phyloP scores from a whole-genome alignment of 73 alveolate genomes.

The Paraurostyla sp. region DNA sequence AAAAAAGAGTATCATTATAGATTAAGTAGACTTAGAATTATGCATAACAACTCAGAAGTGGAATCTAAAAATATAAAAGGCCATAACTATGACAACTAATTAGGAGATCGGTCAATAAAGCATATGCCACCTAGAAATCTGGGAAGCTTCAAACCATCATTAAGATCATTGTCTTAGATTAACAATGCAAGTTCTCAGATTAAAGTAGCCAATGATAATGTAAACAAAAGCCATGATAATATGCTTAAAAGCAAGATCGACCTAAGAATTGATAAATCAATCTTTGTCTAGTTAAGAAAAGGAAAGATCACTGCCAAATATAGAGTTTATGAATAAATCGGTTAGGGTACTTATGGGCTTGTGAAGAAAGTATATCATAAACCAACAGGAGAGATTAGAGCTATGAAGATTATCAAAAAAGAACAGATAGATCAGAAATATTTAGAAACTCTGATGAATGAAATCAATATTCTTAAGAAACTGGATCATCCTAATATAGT shows the following conservation, averaged over 20 bases:
- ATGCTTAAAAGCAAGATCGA: background rate
- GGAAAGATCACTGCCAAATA: constrained; percentile 2
- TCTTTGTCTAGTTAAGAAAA: background rate
- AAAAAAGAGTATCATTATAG: no score
- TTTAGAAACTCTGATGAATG: constrained; percentile 6
- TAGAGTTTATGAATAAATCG: background rate
- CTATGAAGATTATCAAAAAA: constrained; percentile 27
- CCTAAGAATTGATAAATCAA: background rate
- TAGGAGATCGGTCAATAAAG: no score
- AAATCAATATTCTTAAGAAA: constrained; percentile 65
- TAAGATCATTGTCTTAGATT: no score
- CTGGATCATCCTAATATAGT: constrained; percentile 86
- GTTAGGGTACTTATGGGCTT: constrained; percentile 1
- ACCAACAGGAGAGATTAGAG: constrained; percentile 23
- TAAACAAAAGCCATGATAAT: background rate
- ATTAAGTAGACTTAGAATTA: no score
- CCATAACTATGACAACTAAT: no score
- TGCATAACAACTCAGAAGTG: no score
- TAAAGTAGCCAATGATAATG: background rate
- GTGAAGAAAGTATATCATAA: constrained; percentile 24
- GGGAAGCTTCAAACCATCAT: no score
- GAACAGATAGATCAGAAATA: background rate
- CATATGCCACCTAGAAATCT: no score
- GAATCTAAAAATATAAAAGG: no score
- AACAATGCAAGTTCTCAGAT: no score